Conservation (phyloP, 2,329 filamentous ascomycete species). For the Exophiala oligosperma region DNA sequence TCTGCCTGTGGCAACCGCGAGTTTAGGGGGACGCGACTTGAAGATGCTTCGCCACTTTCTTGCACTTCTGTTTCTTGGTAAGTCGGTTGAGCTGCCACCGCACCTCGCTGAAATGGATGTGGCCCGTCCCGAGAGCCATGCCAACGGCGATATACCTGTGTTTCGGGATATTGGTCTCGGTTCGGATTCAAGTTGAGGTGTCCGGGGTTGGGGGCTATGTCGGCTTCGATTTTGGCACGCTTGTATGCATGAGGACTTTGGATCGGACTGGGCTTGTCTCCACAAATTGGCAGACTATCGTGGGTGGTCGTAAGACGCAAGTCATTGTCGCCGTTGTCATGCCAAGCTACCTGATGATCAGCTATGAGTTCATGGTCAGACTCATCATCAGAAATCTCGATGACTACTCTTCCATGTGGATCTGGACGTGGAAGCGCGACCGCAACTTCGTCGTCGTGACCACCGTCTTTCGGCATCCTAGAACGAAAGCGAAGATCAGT, state of each 20-base stretch:
- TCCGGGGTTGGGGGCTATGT: neutral
- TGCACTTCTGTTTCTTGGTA: neutral
- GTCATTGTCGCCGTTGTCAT: neutral
- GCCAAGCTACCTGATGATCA: too few species aligned
- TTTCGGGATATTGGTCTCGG: neutral
- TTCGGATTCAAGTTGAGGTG: neutral
- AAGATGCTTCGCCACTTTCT: neutral
- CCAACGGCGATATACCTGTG: too few species aligned
- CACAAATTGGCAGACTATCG: neutral
- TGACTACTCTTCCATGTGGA: neutral
- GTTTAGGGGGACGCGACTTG: neutral
- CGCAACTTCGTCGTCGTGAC: neutral
- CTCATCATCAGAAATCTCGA: constrained; percentile 12
- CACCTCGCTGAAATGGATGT: too few species aligned
- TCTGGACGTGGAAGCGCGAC: neutral
- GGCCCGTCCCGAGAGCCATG: too few species aligned
- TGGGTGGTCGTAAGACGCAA: neutral
- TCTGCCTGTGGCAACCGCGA: constrained; percentile 4
- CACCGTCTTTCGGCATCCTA: neutral
- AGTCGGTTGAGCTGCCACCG: neutral
- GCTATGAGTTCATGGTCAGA: neutral
- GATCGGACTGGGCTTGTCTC: neutral
- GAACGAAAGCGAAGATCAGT: neutral
- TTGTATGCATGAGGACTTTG: neutral
- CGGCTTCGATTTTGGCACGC: neutral